These are phyloP conservation scores for Cucurbita argyrosperma DNA, from an alignment of 306 rosid genomes.

Conservation along the genomic window DNA sequence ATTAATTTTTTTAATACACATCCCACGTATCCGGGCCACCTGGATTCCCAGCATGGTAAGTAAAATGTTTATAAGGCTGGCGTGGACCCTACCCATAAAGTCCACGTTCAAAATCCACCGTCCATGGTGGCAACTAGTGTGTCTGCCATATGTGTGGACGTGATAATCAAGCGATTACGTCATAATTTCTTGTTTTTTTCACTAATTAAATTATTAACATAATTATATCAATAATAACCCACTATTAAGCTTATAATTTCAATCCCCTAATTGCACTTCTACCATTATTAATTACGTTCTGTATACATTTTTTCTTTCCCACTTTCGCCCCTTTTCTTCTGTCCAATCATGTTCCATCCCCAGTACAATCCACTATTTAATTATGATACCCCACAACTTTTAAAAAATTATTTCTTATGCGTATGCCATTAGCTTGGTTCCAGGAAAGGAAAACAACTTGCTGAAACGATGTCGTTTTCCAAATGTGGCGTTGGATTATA, in stretches of 20 bases:
- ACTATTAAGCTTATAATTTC: too few relatives aligned
- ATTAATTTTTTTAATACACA: background rate
- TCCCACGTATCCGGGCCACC: conserved; percentile 13
- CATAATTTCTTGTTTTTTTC: background rate
- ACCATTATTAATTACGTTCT: background rate
- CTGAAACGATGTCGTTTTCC: background rate
- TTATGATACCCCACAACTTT: background rate
- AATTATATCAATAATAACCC: too few relatives aligned
- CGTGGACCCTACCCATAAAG: background rate
- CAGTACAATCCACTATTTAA: background rate
- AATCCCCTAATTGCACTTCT: background rate
- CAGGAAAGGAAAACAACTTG: too few relatives aligned
- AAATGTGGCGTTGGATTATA: background rate
- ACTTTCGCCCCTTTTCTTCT: background rate
- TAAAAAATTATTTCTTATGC: background rate
- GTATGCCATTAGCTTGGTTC: too few relatives aligned
- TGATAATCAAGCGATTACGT: conserved; percentile 24
- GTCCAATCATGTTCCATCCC: background rate
- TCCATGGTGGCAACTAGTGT: conserved; percentile 58
- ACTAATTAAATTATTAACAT: too few relatives aligned
- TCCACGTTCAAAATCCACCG: conserved; percentile 24
- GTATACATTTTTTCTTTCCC: background rate
- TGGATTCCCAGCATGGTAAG: conserved; percentile 8
- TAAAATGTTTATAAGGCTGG: background rate
- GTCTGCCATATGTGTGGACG: conserved; percentile 57